phyloP scores from a whole-genome alignment of 495 filamentous ascomycete genomes.

The Aspergillus hancockii region DNA sequence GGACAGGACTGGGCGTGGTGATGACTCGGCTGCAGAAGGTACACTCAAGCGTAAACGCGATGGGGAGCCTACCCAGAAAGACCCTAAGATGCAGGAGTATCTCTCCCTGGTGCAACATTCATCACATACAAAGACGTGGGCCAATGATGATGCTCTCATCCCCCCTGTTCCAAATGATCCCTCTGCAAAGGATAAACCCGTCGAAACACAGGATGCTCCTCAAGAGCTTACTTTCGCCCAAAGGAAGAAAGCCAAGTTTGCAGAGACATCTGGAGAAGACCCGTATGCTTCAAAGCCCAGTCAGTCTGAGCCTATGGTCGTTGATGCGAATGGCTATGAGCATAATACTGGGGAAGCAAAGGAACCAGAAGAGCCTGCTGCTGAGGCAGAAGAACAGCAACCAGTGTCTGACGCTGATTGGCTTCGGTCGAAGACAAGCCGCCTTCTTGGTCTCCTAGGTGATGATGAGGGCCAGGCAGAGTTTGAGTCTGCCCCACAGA shows the following conservation, averaged over 20 bases:
- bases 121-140: constrained; percentile 68
- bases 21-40: constrained; percentile 19
- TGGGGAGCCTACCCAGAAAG: constrained; percentile 47
- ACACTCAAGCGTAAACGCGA: constrained; percentile 60
- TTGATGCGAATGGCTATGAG: constrained; percentile 24
- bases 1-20: constrained; percentile 30
- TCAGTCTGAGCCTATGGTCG: constrained; percentile 29
- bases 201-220: constrained; percentile 26
- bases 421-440: constrained; percentile 89
- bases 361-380: constrained; percentile 23
- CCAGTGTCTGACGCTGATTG: constrained; percentile 74
- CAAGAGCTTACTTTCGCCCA: constrained; percentile 44
- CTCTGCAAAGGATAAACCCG: constrained; percentile 24
- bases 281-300: constrained; percentile 3
- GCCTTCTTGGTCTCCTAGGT: constrained; percentile 81
- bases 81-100: constrained; percentile 84
- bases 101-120: constrained; percentile 76
- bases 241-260: constrained; percentile 42
- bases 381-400: constrained; percentile 21
- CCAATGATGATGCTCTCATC: constrained; percentile 55
- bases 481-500: constrained; percentile 10
- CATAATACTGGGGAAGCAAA: constrained; percentile 20
- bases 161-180: constrained; percentile 27
- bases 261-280: constrained; percentile 8
- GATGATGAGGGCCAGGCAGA: constrained; percentile 59